Percentiles rank a stretch among this genome's conserved stretches.
phyloP scores from a whole-genome alignment of 78 protist genomes.

The Emiliania huxleyi region DNA sequence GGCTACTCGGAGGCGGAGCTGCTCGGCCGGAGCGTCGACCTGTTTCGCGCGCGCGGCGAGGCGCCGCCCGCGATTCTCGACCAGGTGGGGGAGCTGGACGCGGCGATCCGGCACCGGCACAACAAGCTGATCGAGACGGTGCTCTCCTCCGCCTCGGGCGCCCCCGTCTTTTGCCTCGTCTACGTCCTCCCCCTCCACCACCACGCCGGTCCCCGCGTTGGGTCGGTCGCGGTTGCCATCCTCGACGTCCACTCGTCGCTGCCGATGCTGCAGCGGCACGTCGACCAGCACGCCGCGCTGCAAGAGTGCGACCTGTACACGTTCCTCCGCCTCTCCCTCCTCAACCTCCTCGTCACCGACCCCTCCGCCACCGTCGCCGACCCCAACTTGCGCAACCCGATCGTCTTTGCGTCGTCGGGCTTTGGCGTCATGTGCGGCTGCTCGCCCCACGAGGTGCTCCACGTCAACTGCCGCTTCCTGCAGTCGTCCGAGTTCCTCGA shows the following conservation, averaged over 20 bases:
- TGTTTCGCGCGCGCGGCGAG: neutral
- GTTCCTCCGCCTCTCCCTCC: neutral
- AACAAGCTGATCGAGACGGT: neutral
- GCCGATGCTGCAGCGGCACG: neutral
- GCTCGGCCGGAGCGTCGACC: neutral
- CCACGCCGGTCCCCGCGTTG: neutral
- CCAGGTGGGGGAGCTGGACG: neutral
- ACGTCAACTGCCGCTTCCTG: slow-evolving; percentile 2
- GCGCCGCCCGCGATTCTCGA: neutral
- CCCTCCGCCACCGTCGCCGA: neutral
- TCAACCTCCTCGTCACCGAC: neutral
- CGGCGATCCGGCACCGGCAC: neutral
- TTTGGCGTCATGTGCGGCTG: slow-evolving; percentile 2
- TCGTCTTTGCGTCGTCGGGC: slow-evolving; percentile 2
- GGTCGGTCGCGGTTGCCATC: neutral
- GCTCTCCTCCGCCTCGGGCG: neutral
- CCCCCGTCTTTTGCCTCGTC: neutral
- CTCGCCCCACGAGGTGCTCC: neutral
- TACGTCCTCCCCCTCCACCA: neutral
- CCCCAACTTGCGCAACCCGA: neutral
- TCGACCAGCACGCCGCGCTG: neutral
- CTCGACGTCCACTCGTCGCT: slow-evolving; percentile 1
- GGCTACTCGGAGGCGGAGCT: neutral
- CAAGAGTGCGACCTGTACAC: neutral
- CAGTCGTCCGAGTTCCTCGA: neutral